Percentiles rank a stretch among this genome's conserved stretches.
phyloP scores from a whole-genome alignment of 345 rosid genomes.

The Psidium friedrichsthalianum region DNA sequence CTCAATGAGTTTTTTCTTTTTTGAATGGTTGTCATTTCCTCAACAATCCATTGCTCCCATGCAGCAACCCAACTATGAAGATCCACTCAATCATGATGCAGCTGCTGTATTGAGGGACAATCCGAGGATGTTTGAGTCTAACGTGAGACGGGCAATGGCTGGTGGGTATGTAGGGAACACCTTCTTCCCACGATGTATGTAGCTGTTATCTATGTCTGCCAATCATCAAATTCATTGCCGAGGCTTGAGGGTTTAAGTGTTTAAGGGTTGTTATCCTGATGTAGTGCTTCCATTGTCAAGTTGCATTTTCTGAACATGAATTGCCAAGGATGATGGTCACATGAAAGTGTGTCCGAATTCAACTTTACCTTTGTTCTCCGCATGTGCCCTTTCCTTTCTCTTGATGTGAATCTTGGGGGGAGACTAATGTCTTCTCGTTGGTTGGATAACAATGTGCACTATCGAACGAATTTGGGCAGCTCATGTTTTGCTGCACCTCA shows the following conservation, averaged over 20 bases:
- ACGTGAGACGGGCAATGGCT: conserved; percentile 64
- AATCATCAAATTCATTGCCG: neutral
- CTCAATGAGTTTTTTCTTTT: neutral
- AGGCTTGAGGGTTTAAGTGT: neutral
- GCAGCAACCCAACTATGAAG: conserved; percentile 91
- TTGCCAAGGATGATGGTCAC: neutral
- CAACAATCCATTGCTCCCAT: neutral
- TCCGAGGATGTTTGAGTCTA: conserved; percentile 57
- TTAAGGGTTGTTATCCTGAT: neutral
- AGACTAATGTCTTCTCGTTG: neutral
- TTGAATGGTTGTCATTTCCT: neutral
- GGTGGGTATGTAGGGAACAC: conserved; percentile 76
- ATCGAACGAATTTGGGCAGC: neutral
- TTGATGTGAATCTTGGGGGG: neutral
- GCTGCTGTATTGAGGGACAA: conserved; percentile 89
- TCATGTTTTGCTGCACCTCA: neutral
- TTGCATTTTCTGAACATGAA: neutral
- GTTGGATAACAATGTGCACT: neutral
- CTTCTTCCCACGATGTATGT: conserved; percentile 59
- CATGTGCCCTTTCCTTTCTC: neutral
- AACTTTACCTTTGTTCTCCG: neutral
- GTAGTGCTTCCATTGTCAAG: neutral
- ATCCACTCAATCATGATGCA: conserved; percentile 92
- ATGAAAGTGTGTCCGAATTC: neutral
- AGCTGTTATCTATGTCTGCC: conserved; percentile 3